phyloP scores from a whole-genome alignment of 1,284 basidiomycete species.

The Fomitiporia mediterranea region DNA sequence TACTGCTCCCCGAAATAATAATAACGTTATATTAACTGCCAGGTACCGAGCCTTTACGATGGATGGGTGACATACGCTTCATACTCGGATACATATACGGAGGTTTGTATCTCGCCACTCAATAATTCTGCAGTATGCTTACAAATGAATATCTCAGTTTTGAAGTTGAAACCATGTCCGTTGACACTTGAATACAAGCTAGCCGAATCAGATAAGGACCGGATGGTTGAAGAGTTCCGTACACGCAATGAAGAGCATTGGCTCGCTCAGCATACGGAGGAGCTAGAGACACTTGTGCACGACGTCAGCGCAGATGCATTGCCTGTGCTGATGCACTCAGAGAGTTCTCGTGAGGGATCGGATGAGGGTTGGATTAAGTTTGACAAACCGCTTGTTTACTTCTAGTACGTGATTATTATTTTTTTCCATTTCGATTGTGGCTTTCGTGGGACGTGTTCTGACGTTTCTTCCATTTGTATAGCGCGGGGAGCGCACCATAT shows the following conservation, averaged over 20 bases:
- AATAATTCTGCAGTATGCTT: background rate
- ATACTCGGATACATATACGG: slow-evolving; percentile 78
- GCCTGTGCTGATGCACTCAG: slow-evolving; percentile 38
- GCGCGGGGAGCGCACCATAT: slow-evolving; percentile 43
- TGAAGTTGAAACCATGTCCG: slow-evolving; percentile 63
- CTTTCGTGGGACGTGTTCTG: background rate
- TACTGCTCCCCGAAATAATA: background rate
- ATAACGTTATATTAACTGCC: slow-evolving; percentile 20
- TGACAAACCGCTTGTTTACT: slow-evolving; percentile 66
- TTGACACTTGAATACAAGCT: slow-evolving; percentile 71
- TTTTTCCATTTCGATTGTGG: slow-evolving; percentile 9
- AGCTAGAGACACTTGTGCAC: slow-evolving; percentile 14
- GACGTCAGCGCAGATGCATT: slow-evolving; percentile 27
- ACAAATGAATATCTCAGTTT: slow-evolving; percentile 39
- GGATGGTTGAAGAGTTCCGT: slow-evolving; percentile 45
- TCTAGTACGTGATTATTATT: slow-evolving; percentile 50
- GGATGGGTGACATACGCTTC: slow-evolving; percentile 93
- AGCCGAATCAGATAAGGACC: slow-evolving; percentile 65
- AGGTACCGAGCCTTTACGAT: slow-evolving; percentile 84
- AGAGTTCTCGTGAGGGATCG: slow-evolving; percentile 27
- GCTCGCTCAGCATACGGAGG: background rate
- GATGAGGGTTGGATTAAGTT: slow-evolving; percentile 67
- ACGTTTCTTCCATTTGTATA: slow-evolving; percentile 22
- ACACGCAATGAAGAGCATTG: slow-evolving; percentile 5
- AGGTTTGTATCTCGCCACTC: slow-evolving; percentile 35